Base-by-base conservation (phyloP, 495 filamentous ascomycete genomes). In the Lepidopterella palustris region DNA sequence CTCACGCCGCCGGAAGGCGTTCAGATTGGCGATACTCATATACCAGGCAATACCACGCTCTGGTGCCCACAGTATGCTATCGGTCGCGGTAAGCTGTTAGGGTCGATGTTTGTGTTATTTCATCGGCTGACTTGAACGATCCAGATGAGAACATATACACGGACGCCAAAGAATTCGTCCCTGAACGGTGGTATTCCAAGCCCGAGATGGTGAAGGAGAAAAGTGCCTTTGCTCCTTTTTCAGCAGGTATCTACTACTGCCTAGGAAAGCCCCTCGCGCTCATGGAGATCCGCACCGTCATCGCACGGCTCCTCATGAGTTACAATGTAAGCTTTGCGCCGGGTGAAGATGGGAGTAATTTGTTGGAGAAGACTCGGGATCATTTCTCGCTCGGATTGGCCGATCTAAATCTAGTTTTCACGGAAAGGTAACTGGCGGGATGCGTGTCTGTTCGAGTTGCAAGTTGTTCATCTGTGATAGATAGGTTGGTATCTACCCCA, bases 201-300 rank as follows among this genome's bases (percentile, higher is more conserved):
- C 40, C 67, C 0, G 66, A 63, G 15, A 28, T 68, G 26, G 42
- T 68, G 28, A 60, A 55, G 24, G 48, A 61, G 8, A 42, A 57
- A 26, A 27, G 23, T 6, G 61, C 62, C 11, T 69, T 58, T 60
- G 61, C 58, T 13, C 67, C 66, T 0, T 69, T 69, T 40, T 39
- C 51, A 20, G 9, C 35, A 39, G 42, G 57, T 49, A 45, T 21
- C 26, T 49, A 60, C 39, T 45, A 39, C 29, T 68, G 66, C 31
- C 13, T 64, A 9, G 65, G 66, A 0, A 59, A 60, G 47, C 54
- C 48, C 3, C 42, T 68, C 39, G 64, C 66, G 0, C 24, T 63
- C 24, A 63, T 68, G 50, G 57, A 68, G 23, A 5, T 67, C 31
- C 52, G 65, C 11, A 29, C 53, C 23, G 49, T 63, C 0, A 31